Base-by-base conservation (phyloP, 176 grass and related monocot genomes). In the Microstegium vimineum region DNA sequence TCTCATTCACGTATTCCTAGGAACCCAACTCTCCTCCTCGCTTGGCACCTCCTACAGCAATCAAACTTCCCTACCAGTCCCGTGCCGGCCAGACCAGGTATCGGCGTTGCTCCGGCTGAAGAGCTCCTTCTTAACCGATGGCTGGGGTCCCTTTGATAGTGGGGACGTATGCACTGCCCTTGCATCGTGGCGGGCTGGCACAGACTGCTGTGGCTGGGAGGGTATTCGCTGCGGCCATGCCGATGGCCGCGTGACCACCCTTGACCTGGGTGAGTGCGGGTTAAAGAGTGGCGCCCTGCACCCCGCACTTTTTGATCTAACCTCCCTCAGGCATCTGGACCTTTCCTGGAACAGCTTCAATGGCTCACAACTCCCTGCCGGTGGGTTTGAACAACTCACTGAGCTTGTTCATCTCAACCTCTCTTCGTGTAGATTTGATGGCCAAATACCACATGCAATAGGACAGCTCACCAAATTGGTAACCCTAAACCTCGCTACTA, bases 61-160 rank as follows among this genome's bases (percentile, higher is more conserved):
- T 13, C 42, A 45, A 45, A 45, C 42, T 45, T 7, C 11, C 42
- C 5, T 45, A 15, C 5, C 42, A 45, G 33, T 34, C 2, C 11
- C 8, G 3, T 42, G 41, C 41, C 10, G 2, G 8, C 41, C 41
- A 0, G 41, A 74, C 1, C 71, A 74, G 71, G 45, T 45, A 8
- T 74, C 71, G 28, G 45, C 45, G 16, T 9, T 74, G 45, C 71
- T 74, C 71, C 71, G 27, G 4, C 90, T 94, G 32, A 87, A 92
- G 45, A 62, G 81, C 75, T 97, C 83, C 52, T 93, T 83, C 30
- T 49, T 22, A 28, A 64, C 43, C 9, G 36, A 8, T 3, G 22
- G 68, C 1, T 70, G 38, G 68, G 66, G 63, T 66, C 31, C 16
- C 6, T 34, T 35, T 20, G 6, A 11, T 0, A 3, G 7, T 0